Evolutionary conservation across 1,284 basidiomycete species (phyloP).

Genomic region (Phaffia rhodozyma): DNA sequence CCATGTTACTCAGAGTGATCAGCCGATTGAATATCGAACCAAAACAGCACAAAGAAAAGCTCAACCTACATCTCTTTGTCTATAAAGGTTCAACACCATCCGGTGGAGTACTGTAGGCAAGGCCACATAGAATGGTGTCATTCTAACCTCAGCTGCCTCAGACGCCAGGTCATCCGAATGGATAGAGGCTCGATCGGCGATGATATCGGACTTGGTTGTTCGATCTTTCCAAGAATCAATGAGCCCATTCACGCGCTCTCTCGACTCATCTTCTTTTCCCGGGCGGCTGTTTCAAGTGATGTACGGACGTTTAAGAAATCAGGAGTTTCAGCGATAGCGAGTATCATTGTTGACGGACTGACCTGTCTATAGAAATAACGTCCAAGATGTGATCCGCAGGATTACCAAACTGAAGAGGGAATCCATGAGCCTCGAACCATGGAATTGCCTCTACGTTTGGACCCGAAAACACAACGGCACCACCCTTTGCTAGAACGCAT

Average conservation of each 20-base stretch:
- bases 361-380: constrained; percentile 34
- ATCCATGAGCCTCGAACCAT: constrained; percentile 31
- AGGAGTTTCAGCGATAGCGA: too few species aligned
- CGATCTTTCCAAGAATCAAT: constrained; percentile 20
- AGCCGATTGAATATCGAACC: too few species aligned
- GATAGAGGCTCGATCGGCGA: not conserved
- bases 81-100: constrained; percentile 35
- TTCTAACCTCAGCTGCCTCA: constrained; percentile 15
- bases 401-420: constrained; percentile 31
- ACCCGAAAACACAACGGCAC: constrained; percentile 33
- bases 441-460: constrained; percentile 26
- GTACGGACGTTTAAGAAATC: too few species aligned
- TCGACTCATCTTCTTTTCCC: constrained; percentile 17
- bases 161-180: not conserved
- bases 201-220: constrained; percentile 8
- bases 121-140: constrained; percentile 30
- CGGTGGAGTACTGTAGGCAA: constrained; percentile 34
- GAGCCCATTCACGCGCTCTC: constrained; percentile 19
- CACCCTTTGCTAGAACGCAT: constrained; percentile 42
- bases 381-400: constrained; percentile 31
- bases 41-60: not conserved
- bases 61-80: constrained; percentile 28
- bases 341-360: constrained; percentile 8
- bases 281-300: constrained; percentile 9
- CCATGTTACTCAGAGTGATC: not conserved